Base-by-base conservation (phyloP, 139 green algal species). In the Bryopsis sp. region DNA sequence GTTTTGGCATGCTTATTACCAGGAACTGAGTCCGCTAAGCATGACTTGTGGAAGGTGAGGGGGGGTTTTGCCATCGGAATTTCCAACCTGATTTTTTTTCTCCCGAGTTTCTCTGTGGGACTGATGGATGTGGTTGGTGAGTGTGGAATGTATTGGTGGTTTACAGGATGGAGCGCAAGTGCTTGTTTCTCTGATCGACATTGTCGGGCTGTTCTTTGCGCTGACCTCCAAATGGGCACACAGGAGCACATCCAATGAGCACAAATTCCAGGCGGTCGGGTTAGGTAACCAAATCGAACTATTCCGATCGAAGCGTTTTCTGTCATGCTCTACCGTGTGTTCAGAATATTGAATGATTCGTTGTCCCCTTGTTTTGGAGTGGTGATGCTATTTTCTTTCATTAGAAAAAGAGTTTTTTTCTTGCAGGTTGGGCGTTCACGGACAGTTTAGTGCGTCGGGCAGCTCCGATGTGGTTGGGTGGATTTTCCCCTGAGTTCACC, bases 161-260 rank as follows among this genome's bases (percentile, higher is more conserved):
- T 5, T 24, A n/a, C 7, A 69, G 62, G 62, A 69, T 22, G 3
- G 39, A 15, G 62, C 62, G 11, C 62, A 69, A 57, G 19, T 69
- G 62, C 6, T 69, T 29, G 62, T 69, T 4, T 35, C 37, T 11
- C 54, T 69, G 62, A 69, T 31, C 3, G 62, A 69, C 29, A 15
- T 69, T 11, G 3, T 69, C 31, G 62, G 62, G 3, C 37, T 69
- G 8, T 69, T 38, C 15, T 69, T 69, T 34, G 62, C 62, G n/a
- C 37, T 69, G 26, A 35, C 39, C 7, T 5, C 26, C 35, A 69
- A 57, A 69, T 69, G 37, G 37, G 32, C 62, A 36, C 62, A 69
- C 37, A 69, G 43, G 62, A 69, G 39, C 39, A 69, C 43, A 33
- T 54, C 62, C 3, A 69, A 69, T 38, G 62, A 50, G 62, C 62